Evolutionary conservation across 768 basidiomycete genomes (phyloP), one percentile per base, ranked within the genome.

Genomic region (Naganishia randhawae): DNA sequence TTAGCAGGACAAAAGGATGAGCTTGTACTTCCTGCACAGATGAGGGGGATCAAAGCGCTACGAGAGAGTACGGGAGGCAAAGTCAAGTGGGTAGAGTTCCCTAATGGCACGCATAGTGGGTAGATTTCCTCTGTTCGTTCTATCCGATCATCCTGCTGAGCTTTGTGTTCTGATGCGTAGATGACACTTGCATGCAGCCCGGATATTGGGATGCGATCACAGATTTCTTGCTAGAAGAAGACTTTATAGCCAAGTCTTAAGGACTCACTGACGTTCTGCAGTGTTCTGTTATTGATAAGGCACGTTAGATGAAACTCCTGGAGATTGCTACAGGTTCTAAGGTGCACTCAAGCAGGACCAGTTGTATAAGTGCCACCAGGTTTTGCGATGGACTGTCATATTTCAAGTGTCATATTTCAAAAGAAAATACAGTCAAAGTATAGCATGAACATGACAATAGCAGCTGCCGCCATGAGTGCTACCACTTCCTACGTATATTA

Each of bases 21-120:
- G 69, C 83, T 92, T 9, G 87, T 94, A 2, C 89, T 88, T 14
- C 84, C 84, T 54, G 82, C 83, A 66, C 90, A 92, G 73, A 92
- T 94, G 90, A 82, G 83, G 27, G 84, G 51, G 54, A 72, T 72
- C 27, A 75, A 48, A 52, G 67, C 50, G 65, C 69, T 73, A 35
- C 61, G 74, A 61, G 72, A 73, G 55, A 52, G 63, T 22, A n/a
- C 45, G 71, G 73, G 66, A 68, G 69, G 62, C 65, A 74, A n/a
- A 75, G 73, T 35, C 29, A 61, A 67, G 29, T 82, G 80, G 81
- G 74, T 68, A 37, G 75, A 80, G 52, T 81, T 77, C 52, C 51
- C 73, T 25, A 50, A 77, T 3, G 83, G 82, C 0, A 78, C 73
- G 17, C 82, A 83, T 73, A 81, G 65, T 70, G 29, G 29, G 69